phyloP scores from a whole-genome alignment of 2,329 filamentous ascomycete species.

The Aspergillus sergii region DNA sequence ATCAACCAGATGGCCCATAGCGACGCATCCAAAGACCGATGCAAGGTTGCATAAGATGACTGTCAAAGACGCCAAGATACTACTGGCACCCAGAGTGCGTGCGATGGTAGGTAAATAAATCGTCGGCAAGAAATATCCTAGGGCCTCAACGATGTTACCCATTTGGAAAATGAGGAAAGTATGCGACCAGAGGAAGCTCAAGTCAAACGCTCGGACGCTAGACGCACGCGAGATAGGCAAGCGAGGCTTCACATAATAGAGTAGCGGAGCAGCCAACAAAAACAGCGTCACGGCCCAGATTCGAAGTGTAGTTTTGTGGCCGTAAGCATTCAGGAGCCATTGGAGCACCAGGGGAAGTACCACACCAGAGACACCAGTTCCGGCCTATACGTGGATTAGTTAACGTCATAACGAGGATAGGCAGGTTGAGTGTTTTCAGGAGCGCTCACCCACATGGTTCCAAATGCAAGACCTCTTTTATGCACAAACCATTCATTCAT shows the following conservation, averaged over 20 bases:
- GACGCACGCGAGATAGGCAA: conserved; percentile 34
- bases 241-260: conserved; percentile 46
- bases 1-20: conserved; percentile 46
- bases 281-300: conserved; percentile 43
- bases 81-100: conserved; percentile 26
- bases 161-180: conserved; percentile 53
- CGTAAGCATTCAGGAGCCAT: conserved; percentile 46
- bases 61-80: conserved; percentile 27
- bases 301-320: conserved; percentile 48
- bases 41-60: conserved; percentile 38
- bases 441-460: conserved; percentile 43
- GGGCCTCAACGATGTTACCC: conserved; percentile 41
- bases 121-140: conserved; percentile 43
- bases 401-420: neutral
- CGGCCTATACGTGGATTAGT: conserved; percentile 30
- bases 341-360: conserved; percentile 51
- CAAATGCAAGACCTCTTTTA: conserved; percentile 46
- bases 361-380: conserved; percentile 42
- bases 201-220: conserved; percentile 22
- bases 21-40: conserved; percentile 35
- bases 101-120: conserved; percentile 45
- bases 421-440: neutral
- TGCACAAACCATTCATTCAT: conserved; percentile 57
- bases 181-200: conserved; percentile 38
- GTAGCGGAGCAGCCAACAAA: conserved; percentile 25